Percentiles rank a stretch among this genome's conserved stretches.
Evolutionary conservation across 2,329 filamentous ascomycete genomes (phyloP).

Genomic region (Massarina eburnea): DNA sequence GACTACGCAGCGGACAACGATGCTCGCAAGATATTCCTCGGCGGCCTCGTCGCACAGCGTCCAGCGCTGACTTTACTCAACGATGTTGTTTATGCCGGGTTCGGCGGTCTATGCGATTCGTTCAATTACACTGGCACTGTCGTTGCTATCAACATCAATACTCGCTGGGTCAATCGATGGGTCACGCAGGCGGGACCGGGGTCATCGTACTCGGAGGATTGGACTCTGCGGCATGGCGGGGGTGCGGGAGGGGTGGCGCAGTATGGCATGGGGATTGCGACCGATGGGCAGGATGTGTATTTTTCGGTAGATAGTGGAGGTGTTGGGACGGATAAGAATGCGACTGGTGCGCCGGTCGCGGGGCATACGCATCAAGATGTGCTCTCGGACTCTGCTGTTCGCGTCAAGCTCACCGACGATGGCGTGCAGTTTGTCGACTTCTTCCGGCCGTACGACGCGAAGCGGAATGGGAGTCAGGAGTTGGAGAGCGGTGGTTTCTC

Average conservation of each 20-base stretch:
- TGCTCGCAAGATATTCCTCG: constrained; percentile 52
- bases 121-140: constrained; percentile 55
- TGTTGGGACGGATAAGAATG: constrained; percentile 1
- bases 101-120: constrained; percentile 59
- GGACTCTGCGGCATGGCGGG: constrained; percentile 20
- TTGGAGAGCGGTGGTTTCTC: constrained; percentile 19
- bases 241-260: constrained; percentile 21
- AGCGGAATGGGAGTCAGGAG: constrained; percentile 10
- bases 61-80: constrained; percentile 52
- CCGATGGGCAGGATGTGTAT: constrained; percentile 20
- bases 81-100: constrained; percentile 54
- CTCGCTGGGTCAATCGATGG: constrained; percentile 15
- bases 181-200: constrained; percentile 15
- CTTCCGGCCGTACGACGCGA: constrained; percentile 16
- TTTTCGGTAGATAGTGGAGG: constrained; percentile 20
- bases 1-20: constrained; percentile 52
- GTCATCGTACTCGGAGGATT: constrained; percentile 16
- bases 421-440: constrained; percentile 18
- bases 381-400: constrained; percentile 14
- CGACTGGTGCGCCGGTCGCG: constrained; percentile 2
- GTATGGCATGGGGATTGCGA: constrained; percentile 17
- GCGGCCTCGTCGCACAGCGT: constrained; percentile 56
- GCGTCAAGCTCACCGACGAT: constrained; percentile 9
- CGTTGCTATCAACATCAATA: constrained; percentile 20
- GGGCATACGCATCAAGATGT: constrained; percentile 10